Base-by-base conservation (phyloP, 352 stramenopile genomes). In the Globisporangium acanthophoron region DNA sequence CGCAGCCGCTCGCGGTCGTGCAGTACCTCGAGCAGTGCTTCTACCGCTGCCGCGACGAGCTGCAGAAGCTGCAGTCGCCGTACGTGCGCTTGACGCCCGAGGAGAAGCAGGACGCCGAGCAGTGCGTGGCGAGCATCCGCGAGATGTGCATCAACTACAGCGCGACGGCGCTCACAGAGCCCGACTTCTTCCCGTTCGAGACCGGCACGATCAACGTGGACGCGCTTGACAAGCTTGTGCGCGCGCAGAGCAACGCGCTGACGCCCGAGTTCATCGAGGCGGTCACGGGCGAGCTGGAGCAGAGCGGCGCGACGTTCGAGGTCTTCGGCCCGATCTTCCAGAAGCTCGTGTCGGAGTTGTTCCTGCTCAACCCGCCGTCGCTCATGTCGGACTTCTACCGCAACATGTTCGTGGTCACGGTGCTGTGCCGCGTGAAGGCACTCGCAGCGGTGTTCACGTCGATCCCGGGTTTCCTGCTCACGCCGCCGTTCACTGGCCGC, bases 131-230 rank as follows among this genome's bases (percentile, higher is more conserved):
- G 50, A 87, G 62, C 45, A 70, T 94, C 40, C 69, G 68, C 3
- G 78, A 88, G 47, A 90, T 90, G 80, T 90, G 81, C 54, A 69
- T 94, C 52, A 94, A 91, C 61, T 96, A 96, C 66, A 91, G 78
- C 54, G 80, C 85, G 3, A 96, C 86, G 9, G 71, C 80, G 16
- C 67, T 96, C 3, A 87, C 80, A 0, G 86, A 96, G 56, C 86
- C 86, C 1, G 86, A 96, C 20, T 91, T 96, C 59, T 94, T 96
- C 53, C 84, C 86, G 12, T 88, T 89, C 55, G 71, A 84, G 65
- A 61, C 64, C 24, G 74, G 74, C 9, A 78, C 77, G 24, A 77
- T 90, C 44, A 91, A 90, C 59, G 29, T 55, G 18, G 80, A 90
- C 48, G 79, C 82, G 21, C 55, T 94, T 15, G 82, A 90, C 40